Conservation (phyloP, 75 land plant species). For the Larix kaempferi region DNA sequence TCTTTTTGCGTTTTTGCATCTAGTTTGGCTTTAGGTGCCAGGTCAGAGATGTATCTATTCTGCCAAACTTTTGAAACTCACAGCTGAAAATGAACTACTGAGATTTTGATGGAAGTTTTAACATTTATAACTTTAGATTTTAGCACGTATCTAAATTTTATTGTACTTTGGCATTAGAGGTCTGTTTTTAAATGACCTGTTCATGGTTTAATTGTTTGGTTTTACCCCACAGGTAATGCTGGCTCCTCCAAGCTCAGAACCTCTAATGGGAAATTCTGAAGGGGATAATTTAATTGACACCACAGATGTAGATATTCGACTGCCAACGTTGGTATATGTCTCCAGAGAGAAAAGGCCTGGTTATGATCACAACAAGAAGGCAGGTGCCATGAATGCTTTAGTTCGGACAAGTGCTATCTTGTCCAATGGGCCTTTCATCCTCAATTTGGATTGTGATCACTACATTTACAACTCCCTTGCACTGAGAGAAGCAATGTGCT, state of each 20-base stretch:
- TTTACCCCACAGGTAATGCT: slow-evolving; percentile 49
- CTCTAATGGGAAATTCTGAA: slow-evolving; percentile 25
- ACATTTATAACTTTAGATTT: too few relatives aligned
- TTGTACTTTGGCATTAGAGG: too few relatives aligned
- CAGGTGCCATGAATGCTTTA: slow-evolving; percentile 56
- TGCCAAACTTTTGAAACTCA: too few relatives aligned
- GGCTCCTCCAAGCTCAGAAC: slow-evolving; percentile 36
- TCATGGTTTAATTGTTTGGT: not conserved
- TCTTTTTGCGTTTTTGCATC: too few relatives aligned
- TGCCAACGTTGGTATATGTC: slow-evolving; percentile 55
- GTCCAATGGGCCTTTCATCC: slow-evolving; percentile 47
- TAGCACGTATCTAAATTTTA: too few relatives aligned
- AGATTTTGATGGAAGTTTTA: too few relatives aligned
- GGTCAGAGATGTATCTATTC: too few relatives aligned
- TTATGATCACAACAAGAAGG: slow-evolving; percentile 62
- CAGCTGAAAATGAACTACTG: too few relatives aligned
- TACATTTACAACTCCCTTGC: slow-evolving; percentile 45
- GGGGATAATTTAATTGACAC: slow-evolving; percentile 23
- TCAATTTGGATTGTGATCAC: slow-evolving; percentile 46
- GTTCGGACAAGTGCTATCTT: slow-evolving; percentile 34
- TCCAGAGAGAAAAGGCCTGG: slow-evolving; percentile 58
- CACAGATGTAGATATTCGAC: slow-evolving; percentile 35
- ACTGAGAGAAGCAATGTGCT: slow-evolving; percentile 46
- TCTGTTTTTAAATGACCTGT: too few relatives aligned
- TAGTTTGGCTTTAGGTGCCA: too few relatives aligned